Evolutionary conservation across 2,329 filamentous ascomycete genomes (phyloP).

Genomic region (Trichoderma sp.): DNA sequence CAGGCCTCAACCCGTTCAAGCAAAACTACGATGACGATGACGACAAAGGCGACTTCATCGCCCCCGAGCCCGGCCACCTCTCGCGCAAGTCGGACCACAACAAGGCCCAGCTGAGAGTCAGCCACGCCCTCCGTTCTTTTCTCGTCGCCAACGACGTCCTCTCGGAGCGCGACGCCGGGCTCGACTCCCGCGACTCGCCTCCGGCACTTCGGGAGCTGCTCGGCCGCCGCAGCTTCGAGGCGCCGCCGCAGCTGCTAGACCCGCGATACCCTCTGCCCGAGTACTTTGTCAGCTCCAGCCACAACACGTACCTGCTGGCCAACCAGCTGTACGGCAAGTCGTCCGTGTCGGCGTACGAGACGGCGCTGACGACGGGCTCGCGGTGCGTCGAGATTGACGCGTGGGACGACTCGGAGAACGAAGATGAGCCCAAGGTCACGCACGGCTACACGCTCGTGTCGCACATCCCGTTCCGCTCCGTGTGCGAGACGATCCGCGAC

Average conservation of each 20-base stretch:
- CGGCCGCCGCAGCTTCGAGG: constrained; percentile 57
- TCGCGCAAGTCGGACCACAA: constrained; percentile 50
- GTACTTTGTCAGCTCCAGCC: constrained; percentile 72
- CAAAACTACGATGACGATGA: constrained; percentile 34
- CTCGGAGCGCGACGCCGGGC: constrained; percentile 47
- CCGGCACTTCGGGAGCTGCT: constrained; percentile 53
- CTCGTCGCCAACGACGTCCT: constrained; percentile 56
- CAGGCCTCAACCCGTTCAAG: constrained; percentile 36
- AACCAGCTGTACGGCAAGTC: constrained; percentile 69
- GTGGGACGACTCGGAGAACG: constrained; percentile 65
- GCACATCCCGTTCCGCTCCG: constrained; percentile 62
- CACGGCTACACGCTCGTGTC: constrained; percentile 70
- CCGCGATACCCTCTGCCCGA: constrained; percentile 63
- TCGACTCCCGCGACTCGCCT: constrained; percentile 45
- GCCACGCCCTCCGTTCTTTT: constrained; percentile 57
- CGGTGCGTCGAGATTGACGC: constrained; percentile 74
- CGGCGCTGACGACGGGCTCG: constrained; percentile 61
- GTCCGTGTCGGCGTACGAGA: constrained; percentile 63
- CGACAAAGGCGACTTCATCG: constrained; percentile 38
- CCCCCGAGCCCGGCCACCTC: constrained; percentile 60
- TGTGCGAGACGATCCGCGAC: constrained; percentile 66
- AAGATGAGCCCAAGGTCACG: constrained; percentile 67
- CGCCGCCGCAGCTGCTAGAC: constrained; percentile 57
- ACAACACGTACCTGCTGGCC: constrained; percentile 72
- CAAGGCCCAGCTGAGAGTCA: constrained; percentile 59